Percentiles rank a stretch among this genome's conserved stretches.
Conservation (phyloP, 176 grass and related monocot species). For the Tillandsia leiboldiana region DNA sequence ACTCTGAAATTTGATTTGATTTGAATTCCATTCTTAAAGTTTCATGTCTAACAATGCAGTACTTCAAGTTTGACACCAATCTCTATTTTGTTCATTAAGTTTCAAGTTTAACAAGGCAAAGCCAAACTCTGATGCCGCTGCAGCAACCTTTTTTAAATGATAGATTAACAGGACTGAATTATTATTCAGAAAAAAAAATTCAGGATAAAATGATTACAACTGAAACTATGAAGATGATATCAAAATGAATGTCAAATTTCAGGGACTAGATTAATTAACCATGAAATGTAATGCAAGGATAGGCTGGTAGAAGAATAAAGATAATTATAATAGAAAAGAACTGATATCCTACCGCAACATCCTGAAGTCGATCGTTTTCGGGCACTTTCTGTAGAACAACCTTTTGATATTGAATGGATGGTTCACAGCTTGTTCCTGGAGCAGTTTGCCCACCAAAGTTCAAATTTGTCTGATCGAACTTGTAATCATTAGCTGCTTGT, state of each 20-base stretch:
- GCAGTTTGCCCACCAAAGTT: conserved; percentile 21
- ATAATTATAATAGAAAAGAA: not conserved
- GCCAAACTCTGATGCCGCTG: not conserved
- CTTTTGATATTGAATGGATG: conserved; percentile 54
- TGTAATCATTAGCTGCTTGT: conserved; percentile 33
- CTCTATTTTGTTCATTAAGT: no score
- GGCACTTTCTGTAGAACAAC: conserved; percentile 64
- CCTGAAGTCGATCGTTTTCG: conserved; percentile 45
- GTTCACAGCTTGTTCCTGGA: conserved; percentile 39
- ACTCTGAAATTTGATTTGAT: no score
- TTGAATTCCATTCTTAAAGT: no score
- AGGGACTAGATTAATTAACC: no score
- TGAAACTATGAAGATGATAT: not conserved
- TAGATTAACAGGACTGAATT: no score
- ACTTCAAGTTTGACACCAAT: no score
- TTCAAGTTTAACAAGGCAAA: no score
- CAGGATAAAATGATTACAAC: not conserved
- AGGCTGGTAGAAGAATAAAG: no score
- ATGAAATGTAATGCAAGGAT: no score
- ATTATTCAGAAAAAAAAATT: no score
- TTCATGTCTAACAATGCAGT: no score
- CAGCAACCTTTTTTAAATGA: not conserved
- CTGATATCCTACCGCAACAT: conserved; percentile 30
- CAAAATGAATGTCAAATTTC: no score
- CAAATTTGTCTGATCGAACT: conserved; percentile 31